A percentile compares a stretch with the other conserved stretches of the same genome.
Conservation (phyloP, 805 yeast species). For the Saccharomyces mikatae region DNA sequence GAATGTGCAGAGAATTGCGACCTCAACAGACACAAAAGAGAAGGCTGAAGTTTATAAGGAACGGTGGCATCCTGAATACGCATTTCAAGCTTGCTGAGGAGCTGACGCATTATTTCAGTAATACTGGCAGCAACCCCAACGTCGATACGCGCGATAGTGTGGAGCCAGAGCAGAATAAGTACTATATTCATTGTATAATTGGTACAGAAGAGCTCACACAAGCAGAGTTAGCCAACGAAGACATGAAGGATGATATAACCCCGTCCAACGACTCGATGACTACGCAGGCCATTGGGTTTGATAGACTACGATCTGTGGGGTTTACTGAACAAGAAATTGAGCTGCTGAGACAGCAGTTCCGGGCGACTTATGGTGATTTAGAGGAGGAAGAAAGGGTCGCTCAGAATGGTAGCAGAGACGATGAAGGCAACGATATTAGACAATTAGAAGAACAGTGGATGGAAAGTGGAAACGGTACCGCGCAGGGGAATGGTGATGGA, state of each 20-base stretch:
- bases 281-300: slow-evolving; percentile 71
- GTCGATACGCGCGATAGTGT: background rate
- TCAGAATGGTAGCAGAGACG: slow-evolving; percentile 9
- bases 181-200: slow-evolving; percentile 73
- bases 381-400: slow-evolving; percentile 10
- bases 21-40: slow-evolving; percentile 11
- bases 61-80: slow-evolving; percentile 22
- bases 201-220: slow-evolving; percentile 41
- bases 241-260: slow-evolving; percentile 39
- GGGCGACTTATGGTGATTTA: slow-evolving; percentile 51
- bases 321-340: slow-evolving; percentile 70
- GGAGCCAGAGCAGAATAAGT: slow-evolving; percentile 17
- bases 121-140: slow-evolving; percentile 1
- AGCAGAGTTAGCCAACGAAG: slow-evolving; percentile 48
- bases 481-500: slow-evolving; percentile 49
- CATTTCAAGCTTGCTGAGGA: slow-evolving; percentile 14
- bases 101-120: slow-evolving; percentile 10
- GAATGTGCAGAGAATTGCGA: slow-evolving; percentile 21
- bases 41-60: slow-evolving; percentile 24
- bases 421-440: slow-evolving; percentile 39
- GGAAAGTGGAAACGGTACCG: slow-evolving; percentile 49
- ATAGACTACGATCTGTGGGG: slow-evolving; percentile 74
- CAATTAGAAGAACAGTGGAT: slow-evolving; percentile 85
- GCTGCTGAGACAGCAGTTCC: slow-evolving; percentile 67
- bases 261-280: slow-evolving; percentile 22